Evolutionary conservation across 306 rosid genomes (phyloP).

Genomic region (Prunus dulcis): DNA sequence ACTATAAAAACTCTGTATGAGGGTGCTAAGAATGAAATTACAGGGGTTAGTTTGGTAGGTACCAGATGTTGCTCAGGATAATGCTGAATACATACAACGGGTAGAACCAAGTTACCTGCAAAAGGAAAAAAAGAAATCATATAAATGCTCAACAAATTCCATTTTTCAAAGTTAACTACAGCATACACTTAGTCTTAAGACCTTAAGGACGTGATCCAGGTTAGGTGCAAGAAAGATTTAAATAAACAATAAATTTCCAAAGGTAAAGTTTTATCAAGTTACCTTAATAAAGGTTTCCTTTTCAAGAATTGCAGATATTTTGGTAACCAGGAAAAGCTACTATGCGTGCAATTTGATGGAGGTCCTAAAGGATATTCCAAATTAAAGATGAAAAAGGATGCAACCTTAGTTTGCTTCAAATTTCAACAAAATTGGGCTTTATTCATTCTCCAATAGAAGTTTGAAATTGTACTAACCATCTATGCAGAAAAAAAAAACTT

Average conservation of each 20-base stretch:
- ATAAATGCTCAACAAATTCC: slow-evolving; percentile 2
- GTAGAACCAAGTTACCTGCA: slow-evolving; percentile 86
- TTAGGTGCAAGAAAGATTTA: not conserved
- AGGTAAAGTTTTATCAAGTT: not conserved
- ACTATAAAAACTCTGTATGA: not conserved
- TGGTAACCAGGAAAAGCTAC: not conserved
- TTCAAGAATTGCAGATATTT: not conserved
- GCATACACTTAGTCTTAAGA: not conserved
- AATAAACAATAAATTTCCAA: not conserved
- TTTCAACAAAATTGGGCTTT: not conserved
- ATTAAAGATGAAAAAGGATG: not conserved
- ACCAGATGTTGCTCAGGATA: slow-evolving; percentile 80
- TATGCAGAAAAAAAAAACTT: too few species aligned
- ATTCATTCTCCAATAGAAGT: too few species aligned
- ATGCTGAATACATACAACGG: slow-evolving; percentile 83
- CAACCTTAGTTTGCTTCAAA: not conserved
- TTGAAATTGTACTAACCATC: too few species aligned
- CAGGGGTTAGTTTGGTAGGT: slow-evolving; percentile 22
- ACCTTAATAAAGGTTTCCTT: too few species aligned
- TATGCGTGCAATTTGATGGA: not conserved
- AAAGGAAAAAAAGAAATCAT: slow-evolving; percentile 10
- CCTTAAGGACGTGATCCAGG: not conserved
- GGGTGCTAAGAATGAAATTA: not conserved
- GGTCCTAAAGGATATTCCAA: not conserved
- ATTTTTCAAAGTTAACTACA: not conserved